phyloP scores from a whole-genome alignment of 495 filamentous ascomycete species.

The Hypoxylon crocopeplum region DNA sequence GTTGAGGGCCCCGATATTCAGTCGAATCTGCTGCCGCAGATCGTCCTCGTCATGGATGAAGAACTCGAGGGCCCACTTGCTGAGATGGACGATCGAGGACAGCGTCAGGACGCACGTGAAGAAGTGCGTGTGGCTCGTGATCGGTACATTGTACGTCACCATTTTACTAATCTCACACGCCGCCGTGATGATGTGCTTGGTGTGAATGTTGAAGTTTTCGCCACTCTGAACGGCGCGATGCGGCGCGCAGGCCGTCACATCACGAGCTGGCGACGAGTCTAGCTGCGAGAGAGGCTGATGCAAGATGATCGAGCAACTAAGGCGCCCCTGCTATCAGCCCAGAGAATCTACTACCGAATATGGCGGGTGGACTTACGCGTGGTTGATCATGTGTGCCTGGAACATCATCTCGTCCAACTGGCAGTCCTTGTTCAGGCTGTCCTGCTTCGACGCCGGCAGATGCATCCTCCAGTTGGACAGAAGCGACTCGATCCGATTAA shows the following conservation, averaged over 20 bases:
- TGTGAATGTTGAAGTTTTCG: constrained; percentile 71
- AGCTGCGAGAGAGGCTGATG: constrained; percentile 73
- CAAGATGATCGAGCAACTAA: constrained; percentile 67
- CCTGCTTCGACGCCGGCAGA: constrained; percentile 75
- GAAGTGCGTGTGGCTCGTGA: constrained; percentile 83
- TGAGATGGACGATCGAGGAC: constrained; percentile 66
- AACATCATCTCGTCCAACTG: constrained; percentile 89
- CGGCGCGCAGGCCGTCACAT: constrained; percentile 65
- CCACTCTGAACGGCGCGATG: constrained; percentile 60
- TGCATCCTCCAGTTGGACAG: constrained; percentile 86
- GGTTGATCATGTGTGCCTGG: constrained; percentile 84
- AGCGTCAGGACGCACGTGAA: constrained; percentile 86
- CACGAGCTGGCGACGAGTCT: constrained; percentile 59
- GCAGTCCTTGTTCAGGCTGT: constrained; percentile 70
- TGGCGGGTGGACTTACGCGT: constrained; percentile 57
- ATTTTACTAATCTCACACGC: constrained; percentile 80
- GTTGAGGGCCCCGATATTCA: constrained; percentile 85
- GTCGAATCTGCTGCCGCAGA: constrained; percentile 76
- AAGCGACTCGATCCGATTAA: constrained; percentile 70
- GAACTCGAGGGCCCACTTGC: constrained; percentile 64
- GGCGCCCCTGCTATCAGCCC: neutral
- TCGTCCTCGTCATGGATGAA: constrained; percentile 67
- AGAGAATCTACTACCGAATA: neutral
- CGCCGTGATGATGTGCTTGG: constrained; percentile 78
- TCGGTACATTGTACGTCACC: constrained; percentile 74